Conservation (phyloP, 179 eudicot species). For the Nepenthes alata region DNA sequence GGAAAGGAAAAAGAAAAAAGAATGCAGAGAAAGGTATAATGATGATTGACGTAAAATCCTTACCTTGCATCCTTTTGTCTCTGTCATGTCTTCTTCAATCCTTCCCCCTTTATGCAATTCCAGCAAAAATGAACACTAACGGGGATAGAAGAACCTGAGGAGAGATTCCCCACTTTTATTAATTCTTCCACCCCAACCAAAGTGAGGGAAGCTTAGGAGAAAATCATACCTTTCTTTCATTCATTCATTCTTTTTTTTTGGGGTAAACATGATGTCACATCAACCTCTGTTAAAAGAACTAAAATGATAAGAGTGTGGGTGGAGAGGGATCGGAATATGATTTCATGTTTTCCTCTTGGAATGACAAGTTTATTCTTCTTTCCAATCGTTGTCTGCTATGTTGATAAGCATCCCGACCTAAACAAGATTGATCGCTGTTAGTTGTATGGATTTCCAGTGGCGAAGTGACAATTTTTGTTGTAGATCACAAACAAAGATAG, state of each 20-base stretch:
- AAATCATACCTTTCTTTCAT: slow-evolving; percentile 9
- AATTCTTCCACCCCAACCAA: slow-evolving; percentile 25
- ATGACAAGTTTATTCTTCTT: slow-evolving; percentile 28
- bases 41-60: slow-evolving; percentile 32
- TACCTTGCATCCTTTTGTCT: slow-evolving; percentile 30
- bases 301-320: slow-evolving; percentile 18
- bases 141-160: slow-evolving; percentile 3
- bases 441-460: slow-evolving; percentile 9
- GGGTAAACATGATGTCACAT: slow-evolving; percentile 34
- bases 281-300: slow-evolving; percentile 5
- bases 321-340: slow-evolving; percentile 55
- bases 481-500: slow-evolving; percentile 2
- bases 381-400: slow-evolving; percentile 29
- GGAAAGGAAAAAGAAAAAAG: slow-evolving; percentile 22
- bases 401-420: slow-evolving; percentile 33
- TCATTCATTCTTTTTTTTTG: not conserved
- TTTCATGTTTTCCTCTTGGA: slow-evolving; percentile 30
- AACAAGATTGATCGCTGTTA: slow-evolving; percentile 11
- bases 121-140: slow-evolving; percentile 20
- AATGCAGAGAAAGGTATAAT: slow-evolving; percentile 14
- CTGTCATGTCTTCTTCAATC: slow-evolving; percentile 28
- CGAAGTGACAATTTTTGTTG: slow-evolving; percentile 1
- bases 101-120: slow-evolving; percentile 18
- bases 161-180: slow-evolving; percentile 36
- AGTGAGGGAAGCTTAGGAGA: slow-evolving; percentile 18